Conservation (phyloP, 352 stramenopile species). For the Pythium angustatum region DNA sequence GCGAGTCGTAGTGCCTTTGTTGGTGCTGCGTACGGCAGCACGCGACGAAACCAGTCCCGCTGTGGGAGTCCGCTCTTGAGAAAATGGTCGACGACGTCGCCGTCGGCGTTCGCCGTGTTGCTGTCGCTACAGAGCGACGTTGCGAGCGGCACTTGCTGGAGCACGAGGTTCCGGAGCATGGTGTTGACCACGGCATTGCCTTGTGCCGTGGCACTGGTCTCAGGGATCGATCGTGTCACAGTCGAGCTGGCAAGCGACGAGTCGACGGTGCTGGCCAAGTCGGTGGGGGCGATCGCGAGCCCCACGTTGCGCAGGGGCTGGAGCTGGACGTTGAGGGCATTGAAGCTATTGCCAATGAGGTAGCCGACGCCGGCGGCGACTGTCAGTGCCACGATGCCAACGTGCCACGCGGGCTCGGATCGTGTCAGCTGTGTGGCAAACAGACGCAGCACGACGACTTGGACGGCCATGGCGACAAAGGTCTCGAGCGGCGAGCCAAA, state of each 20-base stretch:
- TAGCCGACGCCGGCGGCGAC: not conserved
- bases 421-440: not conserved
- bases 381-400: not conserved
- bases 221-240: conserved; percentile 1
- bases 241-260: not conserved
- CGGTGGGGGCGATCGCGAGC: not conserved
- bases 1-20: not conserved
- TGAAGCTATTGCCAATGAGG: conserved; percentile 9
- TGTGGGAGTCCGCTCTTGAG: conserved; percentile 1
- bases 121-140: not conserved
- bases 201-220: not conserved
- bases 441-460: not conserved
- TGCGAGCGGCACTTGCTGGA: not conserved
- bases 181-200: not conserved
- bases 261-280: not conserved
- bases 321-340: conserved; percentile 7
- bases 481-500: not conserved
- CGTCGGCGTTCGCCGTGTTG: not conserved
- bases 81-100: not conserved
- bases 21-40: not conserved
- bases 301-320: not conserved
- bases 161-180: not conserved
- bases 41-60: not conserved
- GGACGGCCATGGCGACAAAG: not conserved
- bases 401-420: not conserved